phyloP scores from a whole-genome alignment of 2,329 filamentous ascomycete genomes.

The Ophiostoma piceae region DNA sequence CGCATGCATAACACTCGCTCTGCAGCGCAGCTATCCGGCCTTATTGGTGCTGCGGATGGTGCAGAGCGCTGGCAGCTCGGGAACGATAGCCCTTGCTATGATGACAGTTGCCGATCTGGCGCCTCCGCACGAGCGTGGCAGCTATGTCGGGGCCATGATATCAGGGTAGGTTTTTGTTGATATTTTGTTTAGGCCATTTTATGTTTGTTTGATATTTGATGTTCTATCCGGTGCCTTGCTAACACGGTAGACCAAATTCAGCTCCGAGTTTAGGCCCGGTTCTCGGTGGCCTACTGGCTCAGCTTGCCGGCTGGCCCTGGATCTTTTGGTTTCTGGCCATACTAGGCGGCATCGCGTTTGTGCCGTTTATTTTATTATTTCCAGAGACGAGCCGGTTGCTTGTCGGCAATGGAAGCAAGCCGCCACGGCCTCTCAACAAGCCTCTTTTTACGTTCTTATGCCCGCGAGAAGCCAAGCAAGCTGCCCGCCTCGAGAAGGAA shows the following conservation, averaged over 20 bases:
- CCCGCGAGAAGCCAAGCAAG: background rate
- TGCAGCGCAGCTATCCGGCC: background rate
- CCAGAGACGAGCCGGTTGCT: background rate
- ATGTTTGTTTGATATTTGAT: no score
- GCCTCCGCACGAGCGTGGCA: background rate
- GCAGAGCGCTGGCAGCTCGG: background rate
- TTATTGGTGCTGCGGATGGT: background rate
- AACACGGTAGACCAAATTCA: background rate
- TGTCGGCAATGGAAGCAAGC: background rate
- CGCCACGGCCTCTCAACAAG: background rate
- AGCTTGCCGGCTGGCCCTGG: background rate
- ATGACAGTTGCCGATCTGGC: background rate
- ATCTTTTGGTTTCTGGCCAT: background rate
- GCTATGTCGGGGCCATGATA: slow-evolving; percentile 1
- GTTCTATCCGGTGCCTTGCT: background rate
- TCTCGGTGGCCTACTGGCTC: background rate
- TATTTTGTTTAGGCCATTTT: no score
- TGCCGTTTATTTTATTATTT: background rate
- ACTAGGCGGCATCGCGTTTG: background rate
- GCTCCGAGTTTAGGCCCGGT: background rate
- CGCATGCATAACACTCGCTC: background rate
- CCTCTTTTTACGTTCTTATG: background rate
- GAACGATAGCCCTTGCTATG: background rate
- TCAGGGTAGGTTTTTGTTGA: background rate
- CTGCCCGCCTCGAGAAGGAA: background rate